Evolutionary conservation across 352 stramenopile species (phyloP).

Genomic region (Ophiocytium majus): DNA sequence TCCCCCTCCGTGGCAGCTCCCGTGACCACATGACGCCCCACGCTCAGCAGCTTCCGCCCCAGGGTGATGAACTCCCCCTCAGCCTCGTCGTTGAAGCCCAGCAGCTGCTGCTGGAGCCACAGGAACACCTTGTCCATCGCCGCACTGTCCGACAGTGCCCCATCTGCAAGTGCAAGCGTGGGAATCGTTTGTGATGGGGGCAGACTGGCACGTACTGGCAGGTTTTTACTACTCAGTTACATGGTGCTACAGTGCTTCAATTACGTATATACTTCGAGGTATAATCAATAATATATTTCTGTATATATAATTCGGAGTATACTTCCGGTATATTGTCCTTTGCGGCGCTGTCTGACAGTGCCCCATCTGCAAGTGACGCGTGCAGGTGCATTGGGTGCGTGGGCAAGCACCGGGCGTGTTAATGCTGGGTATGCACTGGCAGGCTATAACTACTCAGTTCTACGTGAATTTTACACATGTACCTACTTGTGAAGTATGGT

Average conservation of each 20-base stretch:
- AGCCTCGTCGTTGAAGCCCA: constrained; percentile 44
- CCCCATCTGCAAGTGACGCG: background rate
- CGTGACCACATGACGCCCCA: constrained; percentile 37
- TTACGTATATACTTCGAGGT: too few species aligned
- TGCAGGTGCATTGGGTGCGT: background rate
- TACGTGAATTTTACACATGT: too few species aligned
- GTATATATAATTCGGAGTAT: too few species aligned
- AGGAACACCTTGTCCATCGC: constrained; percentile 46
- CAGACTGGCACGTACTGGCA: too few species aligned
- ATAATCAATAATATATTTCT: too few species aligned
- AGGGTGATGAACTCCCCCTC: constrained; percentile 49
- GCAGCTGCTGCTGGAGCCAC: constrained; percentile 52
- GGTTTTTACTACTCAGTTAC: too few species aligned
- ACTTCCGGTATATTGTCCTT: too few species aligned
- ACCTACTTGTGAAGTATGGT: too few species aligned
- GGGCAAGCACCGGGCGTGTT: too few species aligned
- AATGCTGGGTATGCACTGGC: too few species aligned
- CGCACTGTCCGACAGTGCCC: background rate
- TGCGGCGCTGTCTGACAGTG: background rate
- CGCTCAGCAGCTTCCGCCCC: constrained; percentile 42
- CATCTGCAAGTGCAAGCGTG: background rate
- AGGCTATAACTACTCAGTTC: too few species aligned
- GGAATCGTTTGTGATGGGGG: background rate
- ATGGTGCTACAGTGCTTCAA: too few species aligned
- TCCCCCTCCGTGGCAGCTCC: constrained; percentile 46